Conservation (phyloP, 169 alveolate species). For the Besnoitia besnoiti region DNA sequence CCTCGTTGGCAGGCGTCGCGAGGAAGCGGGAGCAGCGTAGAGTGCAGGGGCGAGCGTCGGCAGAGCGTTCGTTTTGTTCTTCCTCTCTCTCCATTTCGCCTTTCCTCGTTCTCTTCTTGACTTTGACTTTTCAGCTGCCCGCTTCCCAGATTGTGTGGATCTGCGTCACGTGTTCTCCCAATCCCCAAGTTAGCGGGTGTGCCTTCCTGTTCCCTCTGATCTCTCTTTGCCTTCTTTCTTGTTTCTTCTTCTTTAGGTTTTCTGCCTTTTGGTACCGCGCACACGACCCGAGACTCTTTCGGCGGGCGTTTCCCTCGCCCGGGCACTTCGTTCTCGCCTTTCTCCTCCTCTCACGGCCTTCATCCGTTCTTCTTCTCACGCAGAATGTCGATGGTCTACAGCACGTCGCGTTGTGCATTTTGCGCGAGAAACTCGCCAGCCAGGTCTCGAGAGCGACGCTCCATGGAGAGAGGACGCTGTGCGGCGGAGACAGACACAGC, state of each 20-base stretch:
- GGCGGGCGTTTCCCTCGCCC: constrained; percentile 39
- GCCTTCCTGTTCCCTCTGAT: too few relatives aligned
- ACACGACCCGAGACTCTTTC: constrained; percentile 46
- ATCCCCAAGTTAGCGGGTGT: too few relatives aligned
- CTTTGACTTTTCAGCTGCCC: not conserved
- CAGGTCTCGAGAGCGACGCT: not conserved
- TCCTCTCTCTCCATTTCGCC: not conserved
- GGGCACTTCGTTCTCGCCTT: constrained; percentile 53
- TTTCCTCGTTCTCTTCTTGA: not conserved
- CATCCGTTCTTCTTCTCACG: constrained; percentile 56
- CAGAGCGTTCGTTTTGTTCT: too few relatives aligned
- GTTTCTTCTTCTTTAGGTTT: constrained; percentile 24
- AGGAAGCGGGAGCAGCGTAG: too few relatives aligned
- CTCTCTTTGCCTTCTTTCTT: not conserved
- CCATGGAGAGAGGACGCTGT: not conserved
- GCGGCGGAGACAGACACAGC: not conserved
- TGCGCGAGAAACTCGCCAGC: not conserved
- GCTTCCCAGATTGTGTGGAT: not conserved
- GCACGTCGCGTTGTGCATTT: constrained; percentile 44
- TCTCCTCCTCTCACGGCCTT: constrained; percentile 61
- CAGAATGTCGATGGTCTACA: constrained; percentile 62
- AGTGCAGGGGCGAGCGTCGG: too few relatives aligned
- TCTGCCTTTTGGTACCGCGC: constrained; percentile 51
- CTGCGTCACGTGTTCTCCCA: too few relatives aligned
- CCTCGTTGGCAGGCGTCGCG: too few relatives aligned